Conservation (phyloP, 225 moss, liverwort and hornwort genomes). For the Rhytidiadelphus loreus region DNA sequence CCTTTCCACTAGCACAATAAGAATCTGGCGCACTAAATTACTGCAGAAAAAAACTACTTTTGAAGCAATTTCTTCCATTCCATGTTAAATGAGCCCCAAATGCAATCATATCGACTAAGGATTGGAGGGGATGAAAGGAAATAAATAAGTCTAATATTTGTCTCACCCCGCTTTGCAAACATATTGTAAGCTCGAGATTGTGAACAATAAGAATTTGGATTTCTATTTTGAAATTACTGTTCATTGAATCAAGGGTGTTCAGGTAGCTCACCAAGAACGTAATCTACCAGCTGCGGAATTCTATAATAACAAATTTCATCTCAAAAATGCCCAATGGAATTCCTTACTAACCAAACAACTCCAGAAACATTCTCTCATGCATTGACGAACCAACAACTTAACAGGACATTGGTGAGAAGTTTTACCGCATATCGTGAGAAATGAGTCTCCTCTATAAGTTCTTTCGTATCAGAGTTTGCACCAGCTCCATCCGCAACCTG, state of each 20-base stretch:
- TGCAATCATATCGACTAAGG: background rate
- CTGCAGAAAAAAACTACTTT: background rate
- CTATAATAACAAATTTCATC: background rate
- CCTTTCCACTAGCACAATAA: background rate
- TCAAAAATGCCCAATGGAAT: background rate
- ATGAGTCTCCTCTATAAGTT: background rate
- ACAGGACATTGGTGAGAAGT: background rate
- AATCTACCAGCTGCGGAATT: background rate
- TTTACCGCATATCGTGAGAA: conserved; percentile 34
- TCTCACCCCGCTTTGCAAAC: background rate
- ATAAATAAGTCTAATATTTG: background rate
- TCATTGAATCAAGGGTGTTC: background rate
- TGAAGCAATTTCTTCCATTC: background rate
- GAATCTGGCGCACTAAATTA: background rate
- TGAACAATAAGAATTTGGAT: background rate
- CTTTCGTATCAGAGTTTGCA: background rate
- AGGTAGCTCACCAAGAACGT: background rate
- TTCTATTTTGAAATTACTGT: background rate
- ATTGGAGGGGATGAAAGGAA: background rate
- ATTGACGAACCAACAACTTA: background rate
- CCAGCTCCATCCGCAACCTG: conserved; percentile 7
- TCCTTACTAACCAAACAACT: background rate
- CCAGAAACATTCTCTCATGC: background rate
- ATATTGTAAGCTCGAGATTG: background rate
- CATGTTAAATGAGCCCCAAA: background rate